phyloP scores from a whole-genome alignment of 2,329 filamentous ascomycete genomes.

The Cryphonectria nitschkei region DNA sequence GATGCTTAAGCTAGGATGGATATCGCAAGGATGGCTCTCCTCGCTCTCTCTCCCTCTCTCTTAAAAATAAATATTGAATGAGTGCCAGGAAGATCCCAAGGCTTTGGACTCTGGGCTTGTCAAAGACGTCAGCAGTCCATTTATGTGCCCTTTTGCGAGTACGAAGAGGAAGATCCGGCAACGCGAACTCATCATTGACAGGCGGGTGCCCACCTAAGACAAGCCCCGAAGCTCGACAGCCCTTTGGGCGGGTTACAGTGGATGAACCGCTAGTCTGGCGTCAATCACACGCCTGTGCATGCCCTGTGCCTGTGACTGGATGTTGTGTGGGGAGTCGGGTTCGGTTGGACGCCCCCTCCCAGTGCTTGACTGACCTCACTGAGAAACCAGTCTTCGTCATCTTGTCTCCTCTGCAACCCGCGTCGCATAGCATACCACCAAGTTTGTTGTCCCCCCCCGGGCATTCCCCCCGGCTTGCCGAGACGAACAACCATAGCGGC shows the following conservation, averaged over 20 bases:
- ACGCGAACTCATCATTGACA: not conserved
- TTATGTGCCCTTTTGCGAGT: not conserved
- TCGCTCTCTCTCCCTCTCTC: not conserved
- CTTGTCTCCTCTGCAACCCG: not conserved
- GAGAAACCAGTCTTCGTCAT: not conserved
- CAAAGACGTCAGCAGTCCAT: not conserved
- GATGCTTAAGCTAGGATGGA: not conserved
- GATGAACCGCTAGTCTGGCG: not conserved
- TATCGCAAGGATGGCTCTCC: not conserved
- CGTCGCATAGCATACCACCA: conserved; percentile 4
- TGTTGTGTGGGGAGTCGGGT: not conserved
- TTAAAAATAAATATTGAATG: not conserved
- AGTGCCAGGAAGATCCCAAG: not conserved
- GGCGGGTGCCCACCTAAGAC: not conserved
- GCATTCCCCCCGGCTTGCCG: not conserved
- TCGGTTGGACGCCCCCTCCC: not conserved
- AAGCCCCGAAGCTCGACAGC: conserved; percentile 1
- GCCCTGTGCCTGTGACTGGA: not conserved
- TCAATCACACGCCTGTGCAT: not conserved
- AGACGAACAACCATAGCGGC: conserved; percentile 4
- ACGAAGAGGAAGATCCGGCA: not conserved
- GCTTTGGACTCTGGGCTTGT: not conserved
- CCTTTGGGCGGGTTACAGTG: conserved; percentile 8
- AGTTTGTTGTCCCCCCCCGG: not conserved
- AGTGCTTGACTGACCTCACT: not conserved